Evolutionary conservation across 306 rosid species (phyloP).

Genomic region (Rosa persica): DNA sequence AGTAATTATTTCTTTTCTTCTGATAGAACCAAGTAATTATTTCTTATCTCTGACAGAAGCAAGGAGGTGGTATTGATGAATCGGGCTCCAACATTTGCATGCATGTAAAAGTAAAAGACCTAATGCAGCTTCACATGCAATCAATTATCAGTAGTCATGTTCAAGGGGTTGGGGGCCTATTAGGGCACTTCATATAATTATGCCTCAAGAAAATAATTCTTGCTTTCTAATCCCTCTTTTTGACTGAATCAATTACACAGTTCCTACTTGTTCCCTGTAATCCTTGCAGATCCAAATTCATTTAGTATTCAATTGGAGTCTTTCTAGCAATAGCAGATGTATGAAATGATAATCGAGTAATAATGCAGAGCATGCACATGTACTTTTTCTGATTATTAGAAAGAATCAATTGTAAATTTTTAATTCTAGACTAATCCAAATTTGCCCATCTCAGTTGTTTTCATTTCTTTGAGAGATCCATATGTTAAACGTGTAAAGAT

Average conservation of each 20-base stretch:
- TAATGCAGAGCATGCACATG: background rate
- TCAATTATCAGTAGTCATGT: background rate
- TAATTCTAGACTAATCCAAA: background rate
- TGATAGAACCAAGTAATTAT: background rate
- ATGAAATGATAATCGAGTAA: slow-evolving; percentile 1
- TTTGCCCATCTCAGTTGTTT: background rate
- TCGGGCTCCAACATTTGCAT: background rate
- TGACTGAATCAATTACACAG: slow-evolving; percentile 1
- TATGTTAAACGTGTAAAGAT: background rate
- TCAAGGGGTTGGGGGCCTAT: background rate
- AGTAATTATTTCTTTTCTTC: background rate
- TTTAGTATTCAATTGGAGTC: background rate
- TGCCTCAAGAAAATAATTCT: background rate
- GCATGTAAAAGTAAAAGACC: background rate
- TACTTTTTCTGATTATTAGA: background rate
- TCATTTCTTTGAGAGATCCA: background rate
- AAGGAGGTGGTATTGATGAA: background rate
- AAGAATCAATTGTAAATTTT: background rate
- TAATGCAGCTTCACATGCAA: background rate
- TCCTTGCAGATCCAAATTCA: background rate
- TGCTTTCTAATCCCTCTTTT: background rate
- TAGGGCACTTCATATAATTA: background rate
- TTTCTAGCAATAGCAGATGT: background rate
- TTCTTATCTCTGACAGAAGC: slow-evolving; percentile 1
- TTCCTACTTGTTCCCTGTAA: background rate